A percentile compares a stretch with the other conserved stretches of the same genome.
These are phyloP conservation scores for Colletotrichum orbiculare DNA, from an alignment of 2,329 filamentous ascomycete genomes.

Conservation along the genomic window DNA sequence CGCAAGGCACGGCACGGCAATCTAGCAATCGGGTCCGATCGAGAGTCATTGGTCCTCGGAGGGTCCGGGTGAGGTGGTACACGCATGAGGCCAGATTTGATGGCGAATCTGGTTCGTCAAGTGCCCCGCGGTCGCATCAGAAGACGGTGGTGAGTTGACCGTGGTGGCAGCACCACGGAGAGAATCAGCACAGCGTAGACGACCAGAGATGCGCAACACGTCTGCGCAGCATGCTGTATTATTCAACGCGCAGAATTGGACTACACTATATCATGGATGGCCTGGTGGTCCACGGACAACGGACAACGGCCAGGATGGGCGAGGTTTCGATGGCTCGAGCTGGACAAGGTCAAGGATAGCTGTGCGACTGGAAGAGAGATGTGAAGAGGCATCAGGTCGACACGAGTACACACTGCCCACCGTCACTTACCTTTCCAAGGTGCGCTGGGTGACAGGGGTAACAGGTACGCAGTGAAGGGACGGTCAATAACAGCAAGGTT, in stretches of 20 bases:
- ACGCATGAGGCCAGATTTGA: too few species aligned
- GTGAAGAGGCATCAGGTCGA: constrained; percentile 15
- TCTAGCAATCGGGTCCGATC: constrained; percentile 26
- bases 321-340: constrained; percentile 34
- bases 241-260: constrained; percentile 13
- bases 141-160: too few species aligned
- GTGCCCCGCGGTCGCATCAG: too few species aligned
- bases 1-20: constrained; percentile 11
- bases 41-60: constrained; percentile 5
- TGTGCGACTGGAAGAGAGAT: constrained; percentile 26
- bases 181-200: too few species aligned
- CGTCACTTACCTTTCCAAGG: too few species aligned
- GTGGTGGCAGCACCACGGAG: too few species aligned
- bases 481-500: not conserved
- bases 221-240: constrained; percentile 2
- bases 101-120: too few species aligned
- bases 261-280: constrained; percentile 8
- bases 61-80: constrained; percentile 2
- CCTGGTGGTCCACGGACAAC: constrained; percentile 12
- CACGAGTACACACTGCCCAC: constrained; percentile 1
- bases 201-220: not conserved
- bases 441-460: too few species aligned
- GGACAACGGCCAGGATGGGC: constrained; percentile 20
- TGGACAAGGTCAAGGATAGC: constrained; percentile 45
- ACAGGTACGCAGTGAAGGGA: too few species aligned